phyloP scores from a whole-genome alignment of 345 rosid genomes.

The Acer saccharum region DNA sequence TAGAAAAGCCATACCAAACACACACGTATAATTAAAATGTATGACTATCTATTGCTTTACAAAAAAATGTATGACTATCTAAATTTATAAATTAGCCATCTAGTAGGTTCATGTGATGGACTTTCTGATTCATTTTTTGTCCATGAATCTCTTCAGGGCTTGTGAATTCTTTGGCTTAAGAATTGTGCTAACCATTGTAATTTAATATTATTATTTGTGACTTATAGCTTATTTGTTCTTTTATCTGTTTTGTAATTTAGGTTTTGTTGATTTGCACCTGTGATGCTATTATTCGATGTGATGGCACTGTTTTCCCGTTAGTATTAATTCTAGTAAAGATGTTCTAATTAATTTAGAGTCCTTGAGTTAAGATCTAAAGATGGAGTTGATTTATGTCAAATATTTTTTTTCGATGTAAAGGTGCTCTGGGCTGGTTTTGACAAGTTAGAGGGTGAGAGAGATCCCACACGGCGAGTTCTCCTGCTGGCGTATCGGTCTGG shows the following conservation, averaged over 20 bases:
- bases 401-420: constrained; percentile 38
- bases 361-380: neutral
- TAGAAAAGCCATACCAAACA: too few species aligned
- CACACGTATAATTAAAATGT: too few species aligned
- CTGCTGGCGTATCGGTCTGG: constrained; percentile 84
- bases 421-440: constrained; percentile 97
- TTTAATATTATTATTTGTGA: neutral
- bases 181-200: neutral
- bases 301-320: neutral
- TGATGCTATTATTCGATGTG: neutral
- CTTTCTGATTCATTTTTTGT: neutral
- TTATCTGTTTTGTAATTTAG: neutral
- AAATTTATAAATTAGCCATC: neutral
- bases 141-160: neutral
- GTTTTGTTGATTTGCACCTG: neutral
- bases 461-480: constrained; percentile 57
- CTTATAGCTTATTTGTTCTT: neutral
- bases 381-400: constrained; percentile 10
- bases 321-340: neutral
- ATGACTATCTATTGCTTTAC: too few species aligned
- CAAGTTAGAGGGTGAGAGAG: constrained; percentile 65
- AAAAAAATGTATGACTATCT: neutral
- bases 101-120: neutral
- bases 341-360: neutral
- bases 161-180: neutral